phyloP scores from a whole-genome alignment of 495 filamentous ascomycete species.

The Trichoderma erinaceum region DNA sequence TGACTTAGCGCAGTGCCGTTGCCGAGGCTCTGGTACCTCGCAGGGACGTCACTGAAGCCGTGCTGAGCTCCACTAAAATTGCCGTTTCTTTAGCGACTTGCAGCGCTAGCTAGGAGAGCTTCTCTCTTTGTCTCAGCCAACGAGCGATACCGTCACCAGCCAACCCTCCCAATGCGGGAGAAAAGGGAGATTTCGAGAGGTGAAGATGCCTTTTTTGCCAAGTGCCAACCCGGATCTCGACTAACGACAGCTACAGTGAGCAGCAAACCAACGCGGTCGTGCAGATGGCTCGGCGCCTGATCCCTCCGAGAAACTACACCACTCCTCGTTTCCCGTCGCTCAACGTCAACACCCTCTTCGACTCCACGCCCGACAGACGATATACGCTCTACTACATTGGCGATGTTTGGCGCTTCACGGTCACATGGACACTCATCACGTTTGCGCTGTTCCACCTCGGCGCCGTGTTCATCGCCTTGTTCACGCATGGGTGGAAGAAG shows the following conservation, averaged over 20 bases:
- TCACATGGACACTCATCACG: conserved; percentile 79
- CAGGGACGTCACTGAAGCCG: neutral
- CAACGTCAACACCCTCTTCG: conserved; percentile 57
- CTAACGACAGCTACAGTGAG: neutral
- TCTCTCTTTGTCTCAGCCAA: no score
- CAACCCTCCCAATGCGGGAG: no score
- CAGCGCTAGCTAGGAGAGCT: neutral
- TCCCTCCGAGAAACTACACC: conserved; percentile 58
- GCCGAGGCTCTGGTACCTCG: neutral
- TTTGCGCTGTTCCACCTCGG: conserved; percentile 60
- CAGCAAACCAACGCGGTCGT: neutral
- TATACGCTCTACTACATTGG: conserved; percentile 68
- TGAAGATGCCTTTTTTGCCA: no score
- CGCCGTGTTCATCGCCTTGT: conserved; percentile 65
- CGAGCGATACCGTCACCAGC: no score
- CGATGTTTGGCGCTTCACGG: conserved; percentile 89
- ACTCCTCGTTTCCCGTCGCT: conserved; percentile 82
- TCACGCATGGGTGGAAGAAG: conserved; percentile 57
- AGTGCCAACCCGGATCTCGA: neutral
- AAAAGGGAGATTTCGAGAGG: no score
- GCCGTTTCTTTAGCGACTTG: neutral
- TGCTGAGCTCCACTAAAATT: conserved; percentile 4
- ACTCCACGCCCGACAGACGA: conserved; percentile 33
- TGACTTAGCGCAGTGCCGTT: neutral
- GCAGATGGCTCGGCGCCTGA: conserved; percentile 15